These are phyloP conservation scores for Dentipellis sp. DNA, from an alignment of 768 basidiomycete species.

Conservation along the genomic window DNA sequence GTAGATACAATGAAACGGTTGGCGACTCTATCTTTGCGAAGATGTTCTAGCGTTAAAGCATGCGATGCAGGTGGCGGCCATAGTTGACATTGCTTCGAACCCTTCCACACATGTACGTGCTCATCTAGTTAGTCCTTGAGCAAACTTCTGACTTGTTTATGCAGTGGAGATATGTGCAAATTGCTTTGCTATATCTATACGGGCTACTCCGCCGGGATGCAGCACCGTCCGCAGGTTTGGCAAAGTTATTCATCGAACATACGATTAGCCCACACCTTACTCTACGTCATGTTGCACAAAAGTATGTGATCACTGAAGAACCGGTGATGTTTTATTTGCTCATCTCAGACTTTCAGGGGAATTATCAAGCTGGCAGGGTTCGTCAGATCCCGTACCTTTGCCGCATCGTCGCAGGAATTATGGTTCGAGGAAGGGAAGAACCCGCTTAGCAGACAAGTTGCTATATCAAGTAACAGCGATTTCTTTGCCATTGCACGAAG, in stretches of 20 bases:
- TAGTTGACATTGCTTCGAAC: slow-evolving; percentile 50
- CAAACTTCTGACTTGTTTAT: neutral
- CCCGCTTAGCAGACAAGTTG: slow-evolving; percentile 41
- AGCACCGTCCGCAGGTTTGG: slow-evolving; percentile 40
- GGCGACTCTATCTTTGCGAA: slow-evolving; percentile 5
- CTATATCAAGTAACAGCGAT: slow-evolving; percentile 35
- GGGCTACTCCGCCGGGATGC: slow-evolving; percentile 58
- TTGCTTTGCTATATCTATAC: slow-evolving; percentile 51
- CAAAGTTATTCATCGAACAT: slow-evolving; percentile 56
- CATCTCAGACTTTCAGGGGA: slow-evolving; percentile 33
- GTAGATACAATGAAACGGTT: slow-evolving; percentile 43
- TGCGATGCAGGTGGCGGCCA: slow-evolving; percentile 39
- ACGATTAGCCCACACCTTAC: slow-evolving; percentile 63
- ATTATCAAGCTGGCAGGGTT: slow-evolving; percentile 56
- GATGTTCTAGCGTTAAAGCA: slow-evolving; percentile 1
- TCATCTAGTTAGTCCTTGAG: slow-evolving; percentile 3
- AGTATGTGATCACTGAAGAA: slow-evolving; percentile 28
- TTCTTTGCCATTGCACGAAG: slow-evolving; percentile 38
- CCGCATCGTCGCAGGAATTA: slow-evolving; percentile 50
- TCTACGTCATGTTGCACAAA: slow-evolving; percentile 56
- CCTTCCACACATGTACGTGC: slow-evolving; percentile 65
- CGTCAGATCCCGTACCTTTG: slow-evolving; percentile 71
- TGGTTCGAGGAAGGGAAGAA: slow-evolving; percentile 70
- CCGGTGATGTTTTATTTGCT: slow-evolving; percentile 1
- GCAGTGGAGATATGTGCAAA: slow-evolving; percentile 82